These are phyloP conservation scores for Aspergillus saccharolyticus DNA, from an alignment of 495 filamentous ascomycete species.

Conservation along the genomic window DNA sequence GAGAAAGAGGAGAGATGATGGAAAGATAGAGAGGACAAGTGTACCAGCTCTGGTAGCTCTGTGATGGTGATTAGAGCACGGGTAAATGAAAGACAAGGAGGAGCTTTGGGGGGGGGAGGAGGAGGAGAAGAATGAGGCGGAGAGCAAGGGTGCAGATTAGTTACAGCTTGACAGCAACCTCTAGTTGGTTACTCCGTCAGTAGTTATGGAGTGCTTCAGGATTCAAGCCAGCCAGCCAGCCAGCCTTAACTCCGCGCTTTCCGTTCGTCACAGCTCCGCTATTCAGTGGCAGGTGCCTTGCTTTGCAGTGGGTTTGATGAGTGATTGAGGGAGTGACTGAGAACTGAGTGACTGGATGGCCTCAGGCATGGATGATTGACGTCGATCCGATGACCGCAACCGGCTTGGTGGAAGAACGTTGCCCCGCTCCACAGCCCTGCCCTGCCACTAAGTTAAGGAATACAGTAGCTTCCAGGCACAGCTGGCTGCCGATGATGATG, in stretches of 20 bases:
- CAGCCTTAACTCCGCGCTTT: slow-evolving; percentile 2
- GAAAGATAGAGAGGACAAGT: slow-evolving; percentile 2
- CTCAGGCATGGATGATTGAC: background rate
- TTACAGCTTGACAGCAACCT: too few species aligned
- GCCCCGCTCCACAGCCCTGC: background rate
- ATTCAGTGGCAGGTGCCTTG: background rate
- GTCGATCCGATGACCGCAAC: background rate
- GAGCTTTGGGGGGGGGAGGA: background rate
- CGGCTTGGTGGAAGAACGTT: slow-evolving; percentile 1
- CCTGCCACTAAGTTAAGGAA: too few species aligned
- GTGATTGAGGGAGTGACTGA: too few species aligned
- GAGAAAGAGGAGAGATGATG: background rate
- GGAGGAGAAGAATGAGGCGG: background rate
- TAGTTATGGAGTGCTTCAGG: background rate
- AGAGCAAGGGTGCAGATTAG: background rate
- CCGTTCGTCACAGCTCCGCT: background rate
- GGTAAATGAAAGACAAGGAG: too few species aligned
- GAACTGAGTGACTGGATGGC: background rate
- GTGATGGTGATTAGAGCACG: too few species aligned
- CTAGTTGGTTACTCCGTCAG: too few species aligned
- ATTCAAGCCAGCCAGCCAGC: background rate
- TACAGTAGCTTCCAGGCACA: too few species aligned
- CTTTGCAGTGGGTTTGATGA: too few species aligned
- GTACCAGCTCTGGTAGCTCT: background rate
- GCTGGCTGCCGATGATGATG: too few species aligned